Evolutionary conservation across 2,329 filamentous ascomycete species (phyloP).

Genomic region (Fusarium tricinctum): DNA sequence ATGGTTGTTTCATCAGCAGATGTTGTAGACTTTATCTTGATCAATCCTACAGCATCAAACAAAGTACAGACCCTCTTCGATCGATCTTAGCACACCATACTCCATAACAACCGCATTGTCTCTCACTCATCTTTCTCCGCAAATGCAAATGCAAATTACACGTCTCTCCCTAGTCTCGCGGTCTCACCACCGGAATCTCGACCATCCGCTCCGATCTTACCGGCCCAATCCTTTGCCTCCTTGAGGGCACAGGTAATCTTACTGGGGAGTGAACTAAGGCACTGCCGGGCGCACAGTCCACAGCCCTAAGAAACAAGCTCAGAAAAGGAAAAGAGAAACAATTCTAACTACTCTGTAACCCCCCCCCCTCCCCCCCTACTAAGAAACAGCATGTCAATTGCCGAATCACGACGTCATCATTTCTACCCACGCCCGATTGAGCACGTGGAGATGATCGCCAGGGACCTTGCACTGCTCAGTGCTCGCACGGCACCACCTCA

Average conservation of each 20-base stretch:
- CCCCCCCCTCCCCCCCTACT: too few relatives aligned
- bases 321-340: background rate
- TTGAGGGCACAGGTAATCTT: background rate
- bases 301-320: conserved; percentile 1
- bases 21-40: conserved; percentile 2
- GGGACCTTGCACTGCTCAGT: too few relatives aligned
- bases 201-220: conserved; percentile 14
- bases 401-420: conserved; percentile 9
- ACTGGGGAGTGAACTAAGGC: background rate
- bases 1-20: background rate
- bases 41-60: too few relatives aligned
- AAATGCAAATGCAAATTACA: background rate
- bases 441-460: conserved; percentile 28
- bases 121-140: background rate
- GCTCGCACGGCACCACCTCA: conserved; percentile 25
- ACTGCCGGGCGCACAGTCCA: background rate
- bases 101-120: background rate
- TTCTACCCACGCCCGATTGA: background rate
- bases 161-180: background rate
- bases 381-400: background rate
- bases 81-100: background rate
- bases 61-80: background rate
- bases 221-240: too few relatives aligned
- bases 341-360: background rate
- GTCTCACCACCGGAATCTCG: conserved; percentile 11